Base-by-base conservation (phyloP, 148 eudicot genomes). In the Rheum nobile region DNA sequence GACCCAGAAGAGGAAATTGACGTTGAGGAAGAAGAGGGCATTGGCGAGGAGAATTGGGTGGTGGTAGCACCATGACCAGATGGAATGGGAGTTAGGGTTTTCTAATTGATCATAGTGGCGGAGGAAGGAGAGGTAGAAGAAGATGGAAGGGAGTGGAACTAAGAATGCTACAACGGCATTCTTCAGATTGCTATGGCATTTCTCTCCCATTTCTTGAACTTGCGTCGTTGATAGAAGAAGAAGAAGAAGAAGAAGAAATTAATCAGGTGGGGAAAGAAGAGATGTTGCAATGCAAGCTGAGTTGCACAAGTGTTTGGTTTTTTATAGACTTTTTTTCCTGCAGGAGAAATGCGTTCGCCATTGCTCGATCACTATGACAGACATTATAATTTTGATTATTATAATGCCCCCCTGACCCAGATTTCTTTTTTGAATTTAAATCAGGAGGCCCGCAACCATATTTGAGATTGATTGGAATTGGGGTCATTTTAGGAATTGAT, bases 41-140 rank as follows among this genome's bases (percentile, higher is more conserved):
- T 87, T 85, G 63, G 88, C 91, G 31, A 94, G 79, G 4, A 94
- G 85, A 26, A 94, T 31, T 7, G 98, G 98, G 77, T 89, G 95
- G 26, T 83, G 43, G 76, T 85, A 83, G 75, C 95, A 91, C 98
- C 98, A 94, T 41, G 77, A 72, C 91, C 89, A 94, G 50, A 89
- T 14, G 46, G 34, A 81, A 67, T 28, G 55, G 47, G 46, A 77
- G 76, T 41, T 74, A 52, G 35, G 77, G 61, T 34, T 31, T 34
- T 32, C 10, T 65, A 11, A 12, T 28, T 65, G 13, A 10, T 52
- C 37, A 72, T 80, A 76, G 57, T 79, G 76, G n/a, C 73, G 54
- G 55, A 91, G 91, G 81, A 94, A 87, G 19, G 77, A 83, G 73
- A 87, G 67, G 78, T 86, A 89, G 83, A 91, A 89, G 37, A 91